Evolutionary conservation across 257 asterid genomes (phyloP), one percentile per base, ranked within the genome.

Genomic region (Plectranthus barbatus): DNA sequence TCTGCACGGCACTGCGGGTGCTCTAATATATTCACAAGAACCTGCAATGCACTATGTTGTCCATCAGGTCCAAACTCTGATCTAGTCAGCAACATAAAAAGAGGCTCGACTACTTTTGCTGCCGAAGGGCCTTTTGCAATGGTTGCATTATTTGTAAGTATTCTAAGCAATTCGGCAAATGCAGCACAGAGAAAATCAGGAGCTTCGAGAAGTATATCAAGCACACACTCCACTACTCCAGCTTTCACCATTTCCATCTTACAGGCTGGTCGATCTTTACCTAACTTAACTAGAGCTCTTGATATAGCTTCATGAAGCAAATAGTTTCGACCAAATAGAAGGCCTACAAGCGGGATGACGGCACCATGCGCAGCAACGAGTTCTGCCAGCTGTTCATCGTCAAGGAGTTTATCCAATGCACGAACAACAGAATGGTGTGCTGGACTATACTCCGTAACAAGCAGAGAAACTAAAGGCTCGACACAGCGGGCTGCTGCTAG

Each of bases 231-330:
- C 31, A 87, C 76, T 17, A 81, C 86, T 29, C 96, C 99, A 24
- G 97, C 93, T 79, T 93, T 93, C 78, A 90, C 96, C 99, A 93
- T 93, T 71, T 93, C 99, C 80, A 85, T 82, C 88, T 93, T 93
- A 72, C 97, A 87, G 5, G 86, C 82, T 48, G 99, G 97, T 79
- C 99, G 81, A 71, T 93, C 97, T 74, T 90, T 93, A 57, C 96
- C 97, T 52, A 93, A 73, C 85, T 93, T 93, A 63, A 93, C 99
- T 3, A 93, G 94, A 73, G 90, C 97, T 75, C 92, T 82, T 9
- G 97, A 93, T 67, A 90, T 80, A 70, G 92, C 87, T 70, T 93
- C 99, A 15, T 93, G 97, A 72, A 93, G 90, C 77, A 85, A 66
- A 76, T 79, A 84, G 66, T 84, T 87, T 37, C 81, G 79, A 56